Evolutionary conservation across 2,329 filamentous ascomycete species (phyloP), one percentile per base, ranked within the genome.

Genomic region (Sporothrix pallida): DNA sequence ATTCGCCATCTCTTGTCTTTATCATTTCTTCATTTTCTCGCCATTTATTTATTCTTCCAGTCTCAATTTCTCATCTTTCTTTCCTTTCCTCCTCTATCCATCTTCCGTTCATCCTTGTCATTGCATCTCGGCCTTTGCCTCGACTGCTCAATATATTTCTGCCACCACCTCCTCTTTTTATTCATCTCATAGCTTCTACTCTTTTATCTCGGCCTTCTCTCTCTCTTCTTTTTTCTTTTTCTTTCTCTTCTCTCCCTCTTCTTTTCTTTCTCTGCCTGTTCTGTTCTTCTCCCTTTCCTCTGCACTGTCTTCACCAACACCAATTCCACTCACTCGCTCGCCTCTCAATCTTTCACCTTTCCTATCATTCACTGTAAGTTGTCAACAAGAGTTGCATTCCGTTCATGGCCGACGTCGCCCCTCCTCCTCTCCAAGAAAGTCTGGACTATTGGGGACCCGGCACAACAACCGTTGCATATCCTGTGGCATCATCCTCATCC

Each of bases 391-490:
- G n/a, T 56, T 72, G 62, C 71, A 72, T 68, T 44, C 44, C 62
- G 73, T 82, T 79, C 78, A 83, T 82, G 81, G 81, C 80, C 80
- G 80, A 81, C 77, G 79, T 79, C 76, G 77, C 78, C 78, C 77
- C 78, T 75, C 78, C 78, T 72, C 75, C 78, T 74, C 76, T 77
- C 74, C 79, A 81, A 76, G 78, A 80, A 75, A 82, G 80, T 72
- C 77, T 77, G 75, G 77, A 80, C 72, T 75, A 74, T 75, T 80
- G 78, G 80, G 77, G 78, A 77, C 76, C 78, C 74, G 77, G 78
- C 76, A 74, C 79, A 76, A 78, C 78, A 69, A 54, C 67, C 73
- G 76, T 76, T 76, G 73, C 78, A 76, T 78, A 79, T 77, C 76
- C 78, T 71, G 76, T 78, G 75, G 75, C 77, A 71, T 74, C 78